Evolutionary conservation across 2,329 filamentous ascomycete species (phyloP).

Genomic region (Colletotrichum lentis): DNA sequence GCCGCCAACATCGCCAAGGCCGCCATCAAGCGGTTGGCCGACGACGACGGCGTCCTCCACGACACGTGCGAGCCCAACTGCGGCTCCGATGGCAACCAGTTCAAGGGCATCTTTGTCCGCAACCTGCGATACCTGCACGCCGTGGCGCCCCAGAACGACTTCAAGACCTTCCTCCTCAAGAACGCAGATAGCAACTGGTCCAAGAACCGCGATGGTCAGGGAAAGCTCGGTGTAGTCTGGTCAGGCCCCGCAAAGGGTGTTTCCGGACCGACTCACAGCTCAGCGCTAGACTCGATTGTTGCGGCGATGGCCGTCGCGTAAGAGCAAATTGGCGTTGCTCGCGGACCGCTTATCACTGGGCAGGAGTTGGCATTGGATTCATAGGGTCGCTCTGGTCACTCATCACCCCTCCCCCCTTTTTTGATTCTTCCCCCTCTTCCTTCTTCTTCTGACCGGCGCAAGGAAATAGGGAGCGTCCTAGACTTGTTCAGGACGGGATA

Average conservation of each 20-base stretch:
- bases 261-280: constrained; percentile 68
- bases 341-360: background rate
- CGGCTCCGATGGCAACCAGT: constrained; percentile 65
- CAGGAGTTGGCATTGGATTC: background rate
- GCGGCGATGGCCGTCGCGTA: constrained; percentile 60
- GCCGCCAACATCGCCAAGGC: constrained; percentile 62
- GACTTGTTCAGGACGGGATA: constrained; percentile 33
- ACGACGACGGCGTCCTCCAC: constrained; percentile 57
- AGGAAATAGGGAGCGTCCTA: constrained; percentile 20
- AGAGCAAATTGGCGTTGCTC: constrained; percentile 21
- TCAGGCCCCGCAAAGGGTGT: constrained; percentile 63
- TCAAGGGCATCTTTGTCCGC: constrained; percentile 76
- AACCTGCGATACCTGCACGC: constrained; percentile 68
- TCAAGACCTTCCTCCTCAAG: constrained; percentile 62
- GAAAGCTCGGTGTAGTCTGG: constrained; percentile 71
- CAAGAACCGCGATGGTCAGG: constrained; percentile 59
- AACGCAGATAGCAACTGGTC: constrained; percentile 74
- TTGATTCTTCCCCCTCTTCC: background rate
- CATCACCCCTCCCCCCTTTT: background rate
- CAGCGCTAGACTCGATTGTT: constrained; percentile 72
- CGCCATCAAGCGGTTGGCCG: constrained; percentile 56
- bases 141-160: constrained; percentile 58
- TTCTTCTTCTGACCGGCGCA: constrained; percentile 7
- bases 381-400: constrained; percentile 16
- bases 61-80: constrained; percentile 59